These are phyloP conservation scores for Lichtheimia ramosa DNA, from an alignment of 371 early-diverging fungal genomes.

Conservation along the genomic window DNA sequence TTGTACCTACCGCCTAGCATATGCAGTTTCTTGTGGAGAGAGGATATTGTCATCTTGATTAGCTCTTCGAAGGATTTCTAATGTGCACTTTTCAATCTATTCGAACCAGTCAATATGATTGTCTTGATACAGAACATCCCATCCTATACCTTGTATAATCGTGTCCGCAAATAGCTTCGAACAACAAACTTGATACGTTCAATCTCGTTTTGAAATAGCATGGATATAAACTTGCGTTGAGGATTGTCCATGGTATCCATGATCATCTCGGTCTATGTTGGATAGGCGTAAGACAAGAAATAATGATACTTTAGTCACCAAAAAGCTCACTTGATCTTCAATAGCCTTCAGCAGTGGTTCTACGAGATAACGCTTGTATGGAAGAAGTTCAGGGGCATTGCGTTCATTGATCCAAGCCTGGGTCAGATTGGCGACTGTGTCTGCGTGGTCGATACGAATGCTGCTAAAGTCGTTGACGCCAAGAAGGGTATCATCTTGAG, in stretches of 20 bases:
- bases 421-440: slow-evolving; percentile 48
- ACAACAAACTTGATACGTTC: slow-evolving; percentile 82
- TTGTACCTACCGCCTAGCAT: slow-evolving; percentile 49
- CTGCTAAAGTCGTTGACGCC: not conserved
- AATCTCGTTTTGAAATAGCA: slow-evolving; percentile 78
- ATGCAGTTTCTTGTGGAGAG: slow-evolving; percentile 48
- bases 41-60: slow-evolving; percentile 29
- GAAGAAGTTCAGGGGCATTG: slow-evolving; percentile 74
- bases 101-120: not conserved
- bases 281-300: too few relatives aligned
- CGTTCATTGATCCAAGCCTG: slow-evolving; percentile 81
- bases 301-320: too few relatives aligned
- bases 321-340: slow-evolving; percentile 56
- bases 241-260: slow-evolving; percentile 21
- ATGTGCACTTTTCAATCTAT: slow-evolving; percentile 54
- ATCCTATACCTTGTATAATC: slow-evolving; percentile 60
- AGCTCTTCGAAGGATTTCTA: slow-evolving; percentile 36
- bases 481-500: not conserved
- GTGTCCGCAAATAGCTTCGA: slow-evolving; percentile 69
- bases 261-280: slow-evolving; percentile 14
- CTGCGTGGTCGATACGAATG: slow-evolving; percentile 14
- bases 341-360: slow-evolving; percentile 56
- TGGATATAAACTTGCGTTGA: slow-evolving; percentile 48
- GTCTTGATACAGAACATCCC: not conserved
- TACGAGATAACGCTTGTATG: slow-evolving; percentile 57